Conservation (phyloP, 257 asterid species). For the Solanum medicagineum region DNA sequence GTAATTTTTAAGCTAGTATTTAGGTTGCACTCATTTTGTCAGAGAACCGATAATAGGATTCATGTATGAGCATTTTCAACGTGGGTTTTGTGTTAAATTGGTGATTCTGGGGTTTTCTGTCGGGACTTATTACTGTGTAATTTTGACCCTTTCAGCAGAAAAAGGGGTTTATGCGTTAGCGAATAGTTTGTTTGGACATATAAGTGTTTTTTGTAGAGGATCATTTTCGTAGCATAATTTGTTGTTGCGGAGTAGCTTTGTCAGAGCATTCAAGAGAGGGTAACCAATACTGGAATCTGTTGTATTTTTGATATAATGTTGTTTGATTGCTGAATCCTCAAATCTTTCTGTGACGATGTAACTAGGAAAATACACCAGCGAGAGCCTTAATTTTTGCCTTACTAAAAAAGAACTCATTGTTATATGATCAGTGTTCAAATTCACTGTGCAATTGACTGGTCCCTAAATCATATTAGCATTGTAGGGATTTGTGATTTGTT, state of each 20-base stretch:
- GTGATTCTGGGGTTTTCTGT: not conserved
- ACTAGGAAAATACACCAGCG: not conserved
- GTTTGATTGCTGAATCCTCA: not conserved
- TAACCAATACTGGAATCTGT: not conserved
- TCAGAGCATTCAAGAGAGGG: not conserved
- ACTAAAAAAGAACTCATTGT: not conserved
- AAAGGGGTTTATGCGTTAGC: not conserved
- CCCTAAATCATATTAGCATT: not conserved
- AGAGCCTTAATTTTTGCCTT: not conserved
- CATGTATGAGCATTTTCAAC: not conserved
- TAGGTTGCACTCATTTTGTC: not conserved
- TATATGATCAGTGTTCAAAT: not conserved
- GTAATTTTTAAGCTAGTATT: conserved; percentile 7
- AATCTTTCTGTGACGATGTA: not conserved
- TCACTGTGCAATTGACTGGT: not conserved
- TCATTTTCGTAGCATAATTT: not conserved
- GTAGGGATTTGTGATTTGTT: not conserved
- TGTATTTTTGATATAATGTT: not conserved
- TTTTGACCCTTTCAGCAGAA: not conserved
- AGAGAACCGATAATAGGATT: not conserved
- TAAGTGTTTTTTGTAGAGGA: not conserved
- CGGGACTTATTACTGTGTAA: not conserved
- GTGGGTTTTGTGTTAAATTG: not conserved
- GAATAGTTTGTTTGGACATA: not conserved
- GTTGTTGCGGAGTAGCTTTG: not conserved